Evolutionary conservation across 176 grass and related monocot species (phyloP).

Genomic region (Triticum urartu): DNA sequence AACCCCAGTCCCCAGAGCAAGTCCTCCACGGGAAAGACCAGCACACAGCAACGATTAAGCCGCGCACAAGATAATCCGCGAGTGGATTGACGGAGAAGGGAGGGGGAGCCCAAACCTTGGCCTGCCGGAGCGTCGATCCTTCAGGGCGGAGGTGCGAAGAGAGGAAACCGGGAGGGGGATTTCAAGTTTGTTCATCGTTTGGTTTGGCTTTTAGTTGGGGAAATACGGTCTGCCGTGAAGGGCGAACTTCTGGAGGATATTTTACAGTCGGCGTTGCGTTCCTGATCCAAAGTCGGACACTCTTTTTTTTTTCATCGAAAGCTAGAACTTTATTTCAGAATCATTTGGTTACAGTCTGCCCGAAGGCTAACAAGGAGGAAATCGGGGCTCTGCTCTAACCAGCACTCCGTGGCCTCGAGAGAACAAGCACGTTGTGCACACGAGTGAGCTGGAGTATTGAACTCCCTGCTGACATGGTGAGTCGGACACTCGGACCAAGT

Average conservation of each 20-base stretch:
- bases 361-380: too few species aligned
- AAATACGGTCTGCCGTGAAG: background rate
- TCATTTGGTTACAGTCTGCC: too few species aligned
- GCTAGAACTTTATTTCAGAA: too few species aligned
- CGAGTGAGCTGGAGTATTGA: too few species aligned
- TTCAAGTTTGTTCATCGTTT: background rate
- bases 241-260: background rate
- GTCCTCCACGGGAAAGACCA: background rate
- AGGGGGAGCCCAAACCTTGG: background rate
- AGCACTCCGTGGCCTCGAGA: too few species aligned
- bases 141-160: background rate
- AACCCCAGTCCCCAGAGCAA: background rate
- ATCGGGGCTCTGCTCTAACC: too few species aligned
- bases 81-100: background rate
- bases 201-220: background rate
- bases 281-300: background rate
- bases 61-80: background rate
- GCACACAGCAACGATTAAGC: background rate
- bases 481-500: background rate
- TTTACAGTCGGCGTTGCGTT: background rate
- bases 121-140: background rate
- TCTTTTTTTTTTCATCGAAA: too few species aligned
- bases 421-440: too few species aligned
- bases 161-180: background rate
- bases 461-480: too few species aligned